These are phyloP conservation scores for Pisolithus sp. DNA, from an alignment of 768 basidiomycete species.

Conservation along the genomic window DNA sequence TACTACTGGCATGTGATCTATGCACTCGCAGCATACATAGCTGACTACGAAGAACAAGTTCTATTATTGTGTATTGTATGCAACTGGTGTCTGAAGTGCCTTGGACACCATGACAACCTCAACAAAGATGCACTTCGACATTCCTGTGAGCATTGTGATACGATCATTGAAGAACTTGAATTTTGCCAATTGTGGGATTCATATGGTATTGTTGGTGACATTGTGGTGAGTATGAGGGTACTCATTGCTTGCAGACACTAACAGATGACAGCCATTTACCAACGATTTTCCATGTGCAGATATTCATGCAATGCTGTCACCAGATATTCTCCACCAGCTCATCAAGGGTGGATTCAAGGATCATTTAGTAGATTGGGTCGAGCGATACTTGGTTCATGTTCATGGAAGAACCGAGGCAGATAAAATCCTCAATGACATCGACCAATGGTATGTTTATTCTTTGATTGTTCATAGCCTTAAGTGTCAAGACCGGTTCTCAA, in stretches of 20 bases:
- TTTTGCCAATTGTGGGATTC: conserved; percentile 17
- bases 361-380: conserved; percentile 32
- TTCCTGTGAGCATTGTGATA: conserved; percentile 14
- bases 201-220: neutral
- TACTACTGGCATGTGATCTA: conserved; percentile 15
- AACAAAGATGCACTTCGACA: conserved; percentile 1
- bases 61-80: conserved; percentile 11
- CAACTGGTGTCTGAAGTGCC: conserved; percentile 14
- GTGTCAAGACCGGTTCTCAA: no score
- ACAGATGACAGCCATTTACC: neutral
- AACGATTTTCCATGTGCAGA: conserved; percentile 9
- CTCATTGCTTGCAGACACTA: neutral
- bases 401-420: no score
- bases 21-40: conserved; percentile 14
- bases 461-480: no score
- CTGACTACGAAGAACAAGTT: conserved; percentile 15
- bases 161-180: conserved; percentile 6
- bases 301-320: conserved; percentile 32
- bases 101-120: neutral
- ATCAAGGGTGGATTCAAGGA: conserved; percentile 42
- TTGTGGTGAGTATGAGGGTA: neutral
- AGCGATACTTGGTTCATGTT: neutral
- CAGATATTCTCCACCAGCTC: conserved; percentile 42
- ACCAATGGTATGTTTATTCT: no score
- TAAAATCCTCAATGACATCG: no score